Conservation (phyloP, 2,329 filamentous ascomycete species). For the Claviceps sp. region DNA sequence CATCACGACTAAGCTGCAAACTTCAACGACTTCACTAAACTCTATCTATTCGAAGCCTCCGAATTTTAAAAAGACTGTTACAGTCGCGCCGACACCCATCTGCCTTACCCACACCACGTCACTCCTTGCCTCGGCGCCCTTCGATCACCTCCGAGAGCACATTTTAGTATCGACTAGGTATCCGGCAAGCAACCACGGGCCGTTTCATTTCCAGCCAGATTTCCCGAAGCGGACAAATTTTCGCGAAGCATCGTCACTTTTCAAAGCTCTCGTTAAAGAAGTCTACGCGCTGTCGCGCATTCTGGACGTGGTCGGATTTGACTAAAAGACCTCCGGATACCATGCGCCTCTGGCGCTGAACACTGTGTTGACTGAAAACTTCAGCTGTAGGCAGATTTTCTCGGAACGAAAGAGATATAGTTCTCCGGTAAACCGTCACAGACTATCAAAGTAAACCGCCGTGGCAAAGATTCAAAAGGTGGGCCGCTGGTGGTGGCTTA, state of each 20-base stretch:
- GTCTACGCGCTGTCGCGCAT: neutral
- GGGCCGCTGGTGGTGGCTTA: slow-evolving; percentile 10
- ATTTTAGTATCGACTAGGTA: neutral
- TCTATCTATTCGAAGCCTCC: neutral
- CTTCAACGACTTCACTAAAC: neutral
- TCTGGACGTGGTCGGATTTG: neutral
- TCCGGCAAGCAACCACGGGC: neutral
- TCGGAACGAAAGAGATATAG: neutral
- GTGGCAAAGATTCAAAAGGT: neutral
- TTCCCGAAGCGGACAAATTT: neutral
- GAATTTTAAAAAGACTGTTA: neutral
- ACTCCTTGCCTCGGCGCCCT: slow-evolving; percentile 1
- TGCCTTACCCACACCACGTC: neutral
- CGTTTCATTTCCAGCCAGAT: too few relatives aligned
- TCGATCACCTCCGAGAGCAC: neutral
- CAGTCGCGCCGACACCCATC: neutral
- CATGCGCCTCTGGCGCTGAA: slow-evolving; percentile 6
- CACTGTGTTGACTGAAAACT: neutral
- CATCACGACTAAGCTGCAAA: slow-evolving; percentile 1
- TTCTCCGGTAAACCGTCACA: neutral
- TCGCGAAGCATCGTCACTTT: neutral
- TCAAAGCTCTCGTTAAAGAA: neutral
- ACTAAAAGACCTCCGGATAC: neutral
- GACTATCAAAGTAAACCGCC: neutral
- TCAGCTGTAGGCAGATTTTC: neutral